Evolutionary conservation across 768 basidiomycete genomes (phyloP), one percentile per base, ranked within the genome.

Genomic region (Strobilomyces echinocephalus): DNA sequence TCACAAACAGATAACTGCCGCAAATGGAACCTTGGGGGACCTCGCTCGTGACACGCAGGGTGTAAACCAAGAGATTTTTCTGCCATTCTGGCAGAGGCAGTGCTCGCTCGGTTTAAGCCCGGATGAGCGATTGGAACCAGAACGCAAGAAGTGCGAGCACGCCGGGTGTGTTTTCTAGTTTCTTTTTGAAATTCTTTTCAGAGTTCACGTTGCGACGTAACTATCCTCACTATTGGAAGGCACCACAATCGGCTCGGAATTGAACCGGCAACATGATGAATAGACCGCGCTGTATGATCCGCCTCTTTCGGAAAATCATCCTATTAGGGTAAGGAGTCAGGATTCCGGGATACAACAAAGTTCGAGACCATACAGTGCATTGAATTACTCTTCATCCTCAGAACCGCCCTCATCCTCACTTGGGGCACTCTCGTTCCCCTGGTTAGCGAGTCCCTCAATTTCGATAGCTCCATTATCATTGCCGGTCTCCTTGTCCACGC

Each of bases 371-470:
- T 62, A 66, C 64, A 59, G 39, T 11, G 38, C 24, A 62, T 57
- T 54, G 44, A 44, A 60, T 63, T 60, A 57, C 55, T 61, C 63
- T 15, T 65, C 64, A n/a, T 70, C 67, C 46, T 71, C 69, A 45
- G 67, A 68, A 61, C 62, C 58, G 43, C 50, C 63, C 14, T 60
- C 63, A 3, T 54, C 58, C 33, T 66, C 65, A 54, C 66, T 68
- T 46, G 54, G 60, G 50, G 65, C 71, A 45, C 61, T 52, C 24
- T 58, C 60, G 16, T 54, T 62, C 41, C 60, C 69, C 47, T 63
- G 63, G 49, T 68, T 58, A 49, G 66, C 61, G 49, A 87, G 67
- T 36, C 83, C 85, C 70, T 87, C 85, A 52, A 87, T 86, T 61
- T 83, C 75, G 53, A 85, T 70, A 9, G 68, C 68, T 50, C 62